Evolutionary conservation across 2,329 filamentous ascomycete species (phyloP).

Genomic region (Monosporascus sp.): DNA sequence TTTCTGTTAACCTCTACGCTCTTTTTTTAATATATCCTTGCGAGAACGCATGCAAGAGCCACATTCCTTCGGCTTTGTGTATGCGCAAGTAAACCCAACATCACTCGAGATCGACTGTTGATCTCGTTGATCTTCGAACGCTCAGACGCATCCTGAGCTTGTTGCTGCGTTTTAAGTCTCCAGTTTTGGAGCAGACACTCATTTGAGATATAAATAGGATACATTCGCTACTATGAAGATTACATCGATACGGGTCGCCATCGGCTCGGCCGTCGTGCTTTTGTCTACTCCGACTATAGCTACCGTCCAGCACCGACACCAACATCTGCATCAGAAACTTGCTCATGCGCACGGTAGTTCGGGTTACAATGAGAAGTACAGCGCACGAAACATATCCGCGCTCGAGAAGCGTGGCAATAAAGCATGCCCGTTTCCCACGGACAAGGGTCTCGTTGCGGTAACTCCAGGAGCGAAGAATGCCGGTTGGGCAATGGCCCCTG

Average conservation of each 20-base stretch:
- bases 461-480: constrained; percentile 60
- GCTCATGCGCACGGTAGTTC: constrained; percentile 19
- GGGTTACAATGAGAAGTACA: constrained; percentile 24
- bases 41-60: not conserved
- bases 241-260: constrained; percentile 41
- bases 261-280: constrained; percentile 45
- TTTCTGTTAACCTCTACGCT: not conserved
- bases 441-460: constrained; percentile 62
- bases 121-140: constrained; percentile 10
- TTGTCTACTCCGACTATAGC: constrained; percentile 36
- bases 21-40: not conserved
- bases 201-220: constrained; percentile 8
- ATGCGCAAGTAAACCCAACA: not conserved
- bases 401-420: constrained; percentile 47
- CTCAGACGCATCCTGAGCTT: constrained; percentile 4
- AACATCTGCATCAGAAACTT: constrained; percentile 33
- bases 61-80: not conserved
- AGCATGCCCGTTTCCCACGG: constrained; percentile 60
- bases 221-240: constrained; percentile 46
- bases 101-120: constrained; percentile 5
- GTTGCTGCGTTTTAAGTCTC: constrained; percentile 5
- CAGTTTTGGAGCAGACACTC: constrained; percentile 8
- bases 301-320: constrained; percentile 28
- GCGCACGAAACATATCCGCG: constrained; percentile 19
- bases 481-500: constrained; percentile 76